Evolutionary conservation across 441 rosid species (phyloP).

Genomic region (Aleurites moluccanus): DNA sequence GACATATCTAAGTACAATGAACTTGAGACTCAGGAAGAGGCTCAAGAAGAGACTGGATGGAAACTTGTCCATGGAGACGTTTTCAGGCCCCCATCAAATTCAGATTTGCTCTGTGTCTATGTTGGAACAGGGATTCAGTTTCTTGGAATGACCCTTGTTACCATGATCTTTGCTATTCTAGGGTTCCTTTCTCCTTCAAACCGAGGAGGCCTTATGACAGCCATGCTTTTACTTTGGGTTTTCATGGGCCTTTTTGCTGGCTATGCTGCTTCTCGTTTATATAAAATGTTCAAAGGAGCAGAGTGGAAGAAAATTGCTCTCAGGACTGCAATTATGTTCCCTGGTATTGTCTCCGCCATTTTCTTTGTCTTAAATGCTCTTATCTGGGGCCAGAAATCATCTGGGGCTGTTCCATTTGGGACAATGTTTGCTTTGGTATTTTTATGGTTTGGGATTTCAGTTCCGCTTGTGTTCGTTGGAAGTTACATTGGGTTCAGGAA

Average conservation of each 20-base stretch:
- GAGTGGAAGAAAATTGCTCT: constrained; percentile 87
- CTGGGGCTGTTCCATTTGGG: constrained; percentile 94
- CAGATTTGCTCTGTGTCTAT: constrained; percentile 78
- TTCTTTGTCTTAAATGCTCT: constrained; percentile 86
- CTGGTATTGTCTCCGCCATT: constrained; percentile 58
- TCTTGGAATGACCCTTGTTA: constrained; percentile 83
- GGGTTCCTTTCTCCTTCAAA: constrained; percentile 97
- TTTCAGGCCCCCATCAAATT: constrained; percentile 76
- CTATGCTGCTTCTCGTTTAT: constrained; percentile 68
- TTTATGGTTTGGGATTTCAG: constrained; percentile 96
- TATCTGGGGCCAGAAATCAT: constrained; percentile 95
- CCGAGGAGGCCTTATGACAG: constrained; percentile 92
- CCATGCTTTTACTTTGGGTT: constrained; percentile 90
- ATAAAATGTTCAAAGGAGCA: constrained; percentile 77
- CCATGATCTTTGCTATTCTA: constrained; percentile 83
- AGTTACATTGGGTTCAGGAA: constrained; percentile 74
- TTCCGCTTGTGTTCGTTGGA: constrained; percentile 82
- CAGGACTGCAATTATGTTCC: constrained; percentile 81
- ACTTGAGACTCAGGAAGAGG: constrained; percentile 93
- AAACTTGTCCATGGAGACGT: constrained; percentile 93
- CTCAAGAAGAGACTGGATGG: constrained; percentile 96
- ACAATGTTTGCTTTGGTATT: constrained; percentile 85
- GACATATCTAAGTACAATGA: constrained; percentile 91
- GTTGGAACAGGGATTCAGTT: constrained; percentile 99
- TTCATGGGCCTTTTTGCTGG: constrained; percentile 97